Base-by-base conservation (phyloP, 176 grass and related monocot genomes). In the Chrysopogon serrulatus region DNA sequence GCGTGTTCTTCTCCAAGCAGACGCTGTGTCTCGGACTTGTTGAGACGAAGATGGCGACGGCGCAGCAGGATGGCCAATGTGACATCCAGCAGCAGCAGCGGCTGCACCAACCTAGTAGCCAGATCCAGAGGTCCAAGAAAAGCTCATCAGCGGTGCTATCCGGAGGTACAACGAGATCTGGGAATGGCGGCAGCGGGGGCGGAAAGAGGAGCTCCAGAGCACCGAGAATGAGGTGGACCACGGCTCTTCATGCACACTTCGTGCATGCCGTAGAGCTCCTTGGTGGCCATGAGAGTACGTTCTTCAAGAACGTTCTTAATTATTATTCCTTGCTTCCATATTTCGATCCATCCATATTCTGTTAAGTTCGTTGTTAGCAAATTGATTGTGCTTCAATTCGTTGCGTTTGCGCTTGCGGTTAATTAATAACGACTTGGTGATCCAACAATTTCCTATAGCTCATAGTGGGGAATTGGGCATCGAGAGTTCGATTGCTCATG, bases 171-270 rank as follows among this genome's bases (percentile, higher is more conserved):
- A 62, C 77, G 11, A 83, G 87, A 83, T 70, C 96, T 65, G 66
- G 47, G 31, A 83, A 68, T 26, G 31, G 84, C 2, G 31, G n/a
- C 11, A 17, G 51, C 3, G 32, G 87, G 1, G 28, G 85, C 3
- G 81, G 87, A 15, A 98, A 93, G 86, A 95, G 91, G 86, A 95
- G 76, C 82, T 84, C 89, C 17, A 93, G 96, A 31, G 93, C 96
- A 27, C 93, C 96, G 26, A 93, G 96, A 78, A 98, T 98, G 96
- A 79, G 96, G 84, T 98, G 96, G 96, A 98, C 96, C 26, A 98
- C 91, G 23, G 85, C 93, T 4, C 93, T 98, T 63, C 96, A 98
- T 83, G 91, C 96, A 3, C 93, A 98, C 85, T 98, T 98, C 34
- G 93, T 95, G 28, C 93, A 98, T 6, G 96, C 96, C 5, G 96